These are phyloP conservation scores for Curvularia lunata DNA, from an alignment of 2,329 filamentous ascomycete species.

Conservation along the genomic window DNA sequence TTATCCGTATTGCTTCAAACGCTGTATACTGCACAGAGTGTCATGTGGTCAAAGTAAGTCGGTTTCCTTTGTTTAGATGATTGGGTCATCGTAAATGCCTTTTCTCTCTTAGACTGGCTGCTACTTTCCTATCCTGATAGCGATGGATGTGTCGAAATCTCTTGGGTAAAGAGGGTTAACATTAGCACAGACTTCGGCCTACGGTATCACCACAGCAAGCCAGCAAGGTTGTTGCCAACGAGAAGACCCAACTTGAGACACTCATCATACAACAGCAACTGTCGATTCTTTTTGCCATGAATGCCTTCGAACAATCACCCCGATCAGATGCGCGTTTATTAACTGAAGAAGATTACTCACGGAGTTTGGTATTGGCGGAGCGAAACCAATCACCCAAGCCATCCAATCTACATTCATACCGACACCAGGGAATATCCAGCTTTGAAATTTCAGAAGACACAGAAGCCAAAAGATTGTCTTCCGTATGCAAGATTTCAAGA, in stretches of 20 bases:
- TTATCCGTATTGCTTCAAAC: slow-evolving; percentile 49
- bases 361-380: slow-evolving; percentile 27
- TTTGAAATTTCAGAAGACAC: slow-evolving; percentile 30
- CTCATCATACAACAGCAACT: slow-evolving; percentile 51
- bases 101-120: too few species aligned
- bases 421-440: slow-evolving; percentile 34
- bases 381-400: slow-evolving; percentile 24
- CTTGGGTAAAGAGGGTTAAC: slow-evolving; percentile 5
- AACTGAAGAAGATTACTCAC: slow-evolving; percentile 42
- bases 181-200: slow-evolving; percentile 32
- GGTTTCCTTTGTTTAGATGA: neutral
- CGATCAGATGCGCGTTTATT: slow-evolving; percentile 26
- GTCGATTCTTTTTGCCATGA: slow-evolving; percentile 37
- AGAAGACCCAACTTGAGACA: slow-evolving; percentile 46
- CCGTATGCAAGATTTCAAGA: slow-evolving; percentile 32
- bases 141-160: neutral
- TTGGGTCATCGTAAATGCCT: too few species aligned
- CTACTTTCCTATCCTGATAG: neutral
- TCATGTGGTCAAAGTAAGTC: slow-evolving; percentile 49
- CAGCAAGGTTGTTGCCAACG: slow-evolving; percentile 42
- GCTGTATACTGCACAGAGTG: slow-evolving; percentile 47
- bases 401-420: slow-evolving; percentile 37
- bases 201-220: slow-evolving; percentile 43
- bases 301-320: slow-evolving; percentile 26
- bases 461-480: slow-evolving; percentile 32